Evolutionary conservation across 192 early-diverging fungal genomes (phyloP).

Genomic region (Mortierella hygrophila): DNA sequence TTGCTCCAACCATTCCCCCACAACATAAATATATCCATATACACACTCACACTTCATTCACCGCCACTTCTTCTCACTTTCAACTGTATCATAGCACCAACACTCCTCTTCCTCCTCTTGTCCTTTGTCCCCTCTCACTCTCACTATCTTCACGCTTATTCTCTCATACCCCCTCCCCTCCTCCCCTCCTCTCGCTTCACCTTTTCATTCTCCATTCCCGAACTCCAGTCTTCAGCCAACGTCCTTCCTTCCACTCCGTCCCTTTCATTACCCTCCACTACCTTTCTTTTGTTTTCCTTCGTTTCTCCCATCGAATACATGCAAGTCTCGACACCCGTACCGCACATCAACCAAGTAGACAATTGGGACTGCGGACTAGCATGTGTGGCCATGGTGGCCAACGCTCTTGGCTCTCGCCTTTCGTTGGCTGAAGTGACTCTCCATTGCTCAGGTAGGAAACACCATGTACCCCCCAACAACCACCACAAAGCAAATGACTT

Average conservation of each 20-base stretch:
- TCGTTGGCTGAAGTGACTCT: conserved; percentile 67
- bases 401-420: conserved; percentile 69
- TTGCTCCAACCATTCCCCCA: background rate
- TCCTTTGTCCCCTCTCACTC: background rate
- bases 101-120: background rate
- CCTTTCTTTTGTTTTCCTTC: background rate
- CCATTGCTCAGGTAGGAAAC: conserved; percentile 58
- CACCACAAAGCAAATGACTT: background rate
- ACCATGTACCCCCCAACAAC: background rate
- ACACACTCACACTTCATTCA: background rate
- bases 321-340: conserved; percentile 51
- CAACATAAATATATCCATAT: too few relatives aligned
- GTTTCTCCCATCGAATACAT: conserved; percentile 6
- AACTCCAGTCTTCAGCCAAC: background rate
- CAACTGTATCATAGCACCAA: too few relatives aligned
- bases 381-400: conserved; percentile 84
- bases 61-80: background rate
- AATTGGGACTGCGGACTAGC: conserved; percentile 94
- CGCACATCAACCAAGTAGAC: conserved; percentile 51
- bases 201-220: background rate
- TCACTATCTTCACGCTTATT: background rate
- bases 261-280: background rate
- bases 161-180: background rate
- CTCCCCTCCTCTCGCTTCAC: background rate
- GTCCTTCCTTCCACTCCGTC: too few relatives aligned